Percentiles rank a stretch among this genome's conserved stretches.
phyloP scores from a whole-genome alignment of 768 basidiomycete genomes.

The Daedalea quercina region DNA sequence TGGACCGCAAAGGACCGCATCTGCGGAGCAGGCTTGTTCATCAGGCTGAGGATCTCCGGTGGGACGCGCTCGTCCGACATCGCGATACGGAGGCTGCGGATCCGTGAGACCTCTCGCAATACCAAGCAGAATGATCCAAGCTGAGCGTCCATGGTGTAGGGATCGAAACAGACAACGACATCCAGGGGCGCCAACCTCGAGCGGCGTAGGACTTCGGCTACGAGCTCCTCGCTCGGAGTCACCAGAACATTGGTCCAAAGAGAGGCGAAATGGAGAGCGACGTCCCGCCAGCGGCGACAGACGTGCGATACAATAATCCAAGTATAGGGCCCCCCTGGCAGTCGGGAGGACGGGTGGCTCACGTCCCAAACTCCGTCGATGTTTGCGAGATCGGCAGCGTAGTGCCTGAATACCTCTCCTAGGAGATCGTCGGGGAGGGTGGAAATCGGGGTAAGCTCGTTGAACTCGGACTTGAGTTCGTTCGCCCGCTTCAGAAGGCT shows the following conservation, averaged over 20 bases:
- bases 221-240: conserved; percentile 11
- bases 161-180: too few relatives aligned
- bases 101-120: too few relatives aligned
- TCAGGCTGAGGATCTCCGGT: too few relatives aligned
- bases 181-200: neutral
- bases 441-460: neutral
- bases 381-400: neutral
- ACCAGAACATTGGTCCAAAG: neutral
- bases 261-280: conserved; percentile 1
- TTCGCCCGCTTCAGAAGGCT: too few relatives aligned
- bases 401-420: neutral
- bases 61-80: too few relatives aligned
- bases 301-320: conserved; percentile 1
- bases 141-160: too few relatives aligned
- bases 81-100: too few relatives aligned
- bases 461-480: neutral
- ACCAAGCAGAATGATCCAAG: too few relatives aligned
- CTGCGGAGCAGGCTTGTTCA: too few relatives aligned
- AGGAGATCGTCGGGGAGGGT: neutral
- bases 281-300: conserved; percentile 3
- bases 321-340: neutral
- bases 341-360: neutral
- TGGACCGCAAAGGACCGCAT: too few relatives aligned
- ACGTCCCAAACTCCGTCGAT: neutral
- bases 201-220: neutral